Base-by-base conservation (phyloP, 78 protist genomes). In the Planoprotostelium fungivorum region DNA sequence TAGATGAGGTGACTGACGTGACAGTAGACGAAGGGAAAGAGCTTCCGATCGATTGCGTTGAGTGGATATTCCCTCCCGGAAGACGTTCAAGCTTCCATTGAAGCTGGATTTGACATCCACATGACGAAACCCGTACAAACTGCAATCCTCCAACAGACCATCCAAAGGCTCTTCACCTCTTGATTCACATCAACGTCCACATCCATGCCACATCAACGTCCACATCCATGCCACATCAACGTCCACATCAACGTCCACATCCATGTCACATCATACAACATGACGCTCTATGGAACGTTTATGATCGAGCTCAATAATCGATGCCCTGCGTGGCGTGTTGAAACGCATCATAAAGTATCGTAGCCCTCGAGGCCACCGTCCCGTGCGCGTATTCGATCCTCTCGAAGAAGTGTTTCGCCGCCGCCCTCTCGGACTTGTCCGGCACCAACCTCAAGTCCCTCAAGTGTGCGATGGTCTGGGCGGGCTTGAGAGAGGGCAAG, bases 401-500 rank as follows among this genome's bases (percentile, higher is more conserved):
- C 73, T 51, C 73, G 73, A 51, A 51, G 73, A 51, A 51, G 16
- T 51, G 73, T 83, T 88, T 91, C 23, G 96, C 98, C 1, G 98
- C 98, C 29, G 93, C 87, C 51, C 88, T 88, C 63, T 92, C 95
- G 36, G 91, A 89, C 88, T 84, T 88, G 28, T 89, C 87, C n/a
- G 96, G 96, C n/a, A 93, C 83, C 86, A 96, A 94, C 63, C 98
- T 91, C 37, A 1, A 1, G 28, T 38, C 83, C 31, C 90, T 38
- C n/a, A 96, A 91, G 88, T 96, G 93, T 1, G 34, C 34, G 28
- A 96, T 88, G 0, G 97, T 92, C 87, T 91, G 90, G 31, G 84
- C 91, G 29, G 90, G 91, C 36, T 90, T 93, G 92, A 96, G 96
- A 84, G 96, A 95, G 37, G 98, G 98, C 35, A 96, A 90, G 29